Evolutionary conservation across 2,329 filamentous ascomycete species (phyloP).

Genomic region (Nothophaeocryptopus gaeumannii): DNA sequence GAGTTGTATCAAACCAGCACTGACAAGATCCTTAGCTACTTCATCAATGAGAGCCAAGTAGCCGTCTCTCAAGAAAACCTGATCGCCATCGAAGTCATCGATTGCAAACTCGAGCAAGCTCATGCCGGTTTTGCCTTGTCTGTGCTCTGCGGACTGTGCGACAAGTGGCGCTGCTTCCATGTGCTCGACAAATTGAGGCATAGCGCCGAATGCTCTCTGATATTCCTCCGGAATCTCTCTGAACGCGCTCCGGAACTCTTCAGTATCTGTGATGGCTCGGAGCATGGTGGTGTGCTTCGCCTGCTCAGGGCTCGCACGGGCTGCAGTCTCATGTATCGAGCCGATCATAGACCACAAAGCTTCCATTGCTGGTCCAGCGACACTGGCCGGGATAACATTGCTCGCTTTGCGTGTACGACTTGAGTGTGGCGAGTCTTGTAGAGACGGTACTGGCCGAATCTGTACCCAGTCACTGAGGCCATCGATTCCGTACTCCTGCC

Average conservation of each 20-base stretch:
- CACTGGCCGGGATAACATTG: conserved; percentile 16
- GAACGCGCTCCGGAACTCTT: conserved; percentile 16
- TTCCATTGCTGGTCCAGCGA: conserved; percentile 14
- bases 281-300: conserved; percentile 23
- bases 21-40: conserved; percentile 20
- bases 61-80: conserved; percentile 28
- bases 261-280: conserved; percentile 12
- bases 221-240: conserved; percentile 17
- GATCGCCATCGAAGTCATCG: conserved; percentile 29
- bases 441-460: neutral
- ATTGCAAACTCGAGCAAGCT: conserved; percentile 27
- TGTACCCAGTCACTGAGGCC: conserved; percentile 11
- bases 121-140: conserved; percentile 13
- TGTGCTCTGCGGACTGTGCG: conserved; percentile 25
- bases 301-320: conserved; percentile 4
- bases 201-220: conserved; percentile 14
- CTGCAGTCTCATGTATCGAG: conserved; percentile 19
- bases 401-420: neutral
- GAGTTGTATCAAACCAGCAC: conserved; percentile 10
- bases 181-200: conserved; percentile 26
- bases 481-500: neutral
- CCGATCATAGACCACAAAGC: conserved; percentile 22
- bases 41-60: conserved; percentile 25
- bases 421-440: neutral
- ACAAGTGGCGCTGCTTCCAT: conserved; percentile 28